Base-by-base conservation (phyloP, 176 grass and related monocot genomes). In the Oryza glaberrima region DNA sequence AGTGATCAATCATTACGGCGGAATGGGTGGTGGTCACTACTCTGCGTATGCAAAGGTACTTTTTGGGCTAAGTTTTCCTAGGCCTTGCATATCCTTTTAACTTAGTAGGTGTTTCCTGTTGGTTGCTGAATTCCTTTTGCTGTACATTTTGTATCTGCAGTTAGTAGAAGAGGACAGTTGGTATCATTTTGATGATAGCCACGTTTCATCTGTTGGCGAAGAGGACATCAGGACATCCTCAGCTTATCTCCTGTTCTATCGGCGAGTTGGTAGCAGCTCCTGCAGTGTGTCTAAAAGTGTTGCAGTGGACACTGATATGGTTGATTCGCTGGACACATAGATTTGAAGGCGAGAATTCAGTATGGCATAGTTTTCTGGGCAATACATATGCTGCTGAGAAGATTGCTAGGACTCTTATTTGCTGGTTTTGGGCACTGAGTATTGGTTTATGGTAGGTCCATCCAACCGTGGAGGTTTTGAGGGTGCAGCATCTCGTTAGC, bases 111-210 rank as follows among this genome's bases (percentile, higher is more conserved):
- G 20, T 82, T 38, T 43, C 26, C 67, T 68, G 54, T 44, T 58
- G 8, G 20, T 17, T 73, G 36, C 44, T 88, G 77, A 82, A 72
- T 80, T 67, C 17, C 32, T 44, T 13, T 13, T 86, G 17, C 7
- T 70, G 12, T 72, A 7, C 15, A 54, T 67, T 90, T 86, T 73
- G 64, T 11, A 41, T 75, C 38, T 73, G 69, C 89, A 99, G 97
- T 73, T 92, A 72, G 90, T 89, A 44, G 91, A 94, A 88, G 93
- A 96, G 71, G 82, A 99, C 46, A 92, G 70, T 12, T 99, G 97
- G 97, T 96, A 94, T 71, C 94, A 99, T 84, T 99, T 99, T 82
- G 97, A 99, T 83, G 97, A 99, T 63, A 96, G 97, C 68, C 91
- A 96, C 46, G 97, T 99, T 35, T 99, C 94, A 17, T 56, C 83